Evolutionary conservation across 495 filamentous ascomycete genomes (phyloP).

Genomic region (Geoglossum glabrum): DNA sequence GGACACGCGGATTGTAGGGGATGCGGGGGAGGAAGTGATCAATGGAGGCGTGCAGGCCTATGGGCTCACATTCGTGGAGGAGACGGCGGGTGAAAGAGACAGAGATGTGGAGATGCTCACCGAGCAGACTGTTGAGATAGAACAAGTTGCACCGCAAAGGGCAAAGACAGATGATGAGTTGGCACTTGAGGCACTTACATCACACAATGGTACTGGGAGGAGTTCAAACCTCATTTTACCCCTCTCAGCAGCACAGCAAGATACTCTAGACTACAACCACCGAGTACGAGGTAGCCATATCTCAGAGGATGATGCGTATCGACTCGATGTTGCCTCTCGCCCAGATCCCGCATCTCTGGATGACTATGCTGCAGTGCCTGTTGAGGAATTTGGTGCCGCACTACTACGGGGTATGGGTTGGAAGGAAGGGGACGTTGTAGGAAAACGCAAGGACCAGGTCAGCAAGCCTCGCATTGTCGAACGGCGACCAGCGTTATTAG

Average conservation of each 20-base stretch:
- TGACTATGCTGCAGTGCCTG: constrained; percentile 71
- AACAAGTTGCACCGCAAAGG: constrained; percentile 1
- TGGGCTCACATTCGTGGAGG: constrained; percentile 26
- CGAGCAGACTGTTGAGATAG: constrained; percentile 13
- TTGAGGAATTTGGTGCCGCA: constrained; percentile 84
- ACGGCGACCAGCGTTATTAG: constrained; percentile 57
- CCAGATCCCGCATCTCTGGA: constrained; percentile 58
- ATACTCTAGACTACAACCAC: neutral
- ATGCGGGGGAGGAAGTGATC: constrained; percentile 17
- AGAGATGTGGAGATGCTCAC: constrained; percentile 13
- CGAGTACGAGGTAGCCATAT: constrained; percentile 4
- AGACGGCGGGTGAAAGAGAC: constrained; percentile 1
- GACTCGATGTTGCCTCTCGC: constrained; percentile 42
- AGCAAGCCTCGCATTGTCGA: constrained; percentile 30
- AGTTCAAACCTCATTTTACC: constrained; percentile 41
- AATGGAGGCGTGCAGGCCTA: constrained; percentile 23
- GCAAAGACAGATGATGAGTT: constrained; percentile 44
- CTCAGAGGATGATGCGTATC: constrained; percentile 50
- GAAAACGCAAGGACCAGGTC: constrained; percentile 28
- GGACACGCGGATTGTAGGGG: constrained; percentile 13
- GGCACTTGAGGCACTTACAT: constrained; percentile 63
- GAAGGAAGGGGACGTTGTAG: constrained; percentile 63
- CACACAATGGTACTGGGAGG: constrained; percentile 26
- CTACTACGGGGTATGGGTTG: constrained; percentile 83
- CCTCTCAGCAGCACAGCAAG: constrained; percentile 10